Conservation (phyloP, 345 rosid species). For the Kandelia obovata region DNA sequence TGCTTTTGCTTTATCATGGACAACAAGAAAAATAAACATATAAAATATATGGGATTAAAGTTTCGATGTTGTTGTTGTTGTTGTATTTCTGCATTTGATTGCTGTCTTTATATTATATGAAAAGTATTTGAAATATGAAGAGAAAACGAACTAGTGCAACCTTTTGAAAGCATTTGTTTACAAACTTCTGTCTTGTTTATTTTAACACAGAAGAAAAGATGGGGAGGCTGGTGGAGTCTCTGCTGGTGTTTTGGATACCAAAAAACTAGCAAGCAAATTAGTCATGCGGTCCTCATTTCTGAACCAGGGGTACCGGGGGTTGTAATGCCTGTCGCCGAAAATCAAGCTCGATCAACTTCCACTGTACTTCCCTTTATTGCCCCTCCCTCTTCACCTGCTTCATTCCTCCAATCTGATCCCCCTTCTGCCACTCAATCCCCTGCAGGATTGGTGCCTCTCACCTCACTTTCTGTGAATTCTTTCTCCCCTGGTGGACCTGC, state of each 20-base stretch:
- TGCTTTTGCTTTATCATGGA: no score
- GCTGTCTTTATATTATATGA: no score
- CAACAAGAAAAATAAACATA: no score
- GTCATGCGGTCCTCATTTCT: constrained; percentile 77
- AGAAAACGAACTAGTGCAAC: background rate
- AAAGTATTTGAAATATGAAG: no score
- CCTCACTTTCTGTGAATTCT: constrained; percentile 45
- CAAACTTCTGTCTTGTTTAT: constrained; percentile 5
- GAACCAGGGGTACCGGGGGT: constrained; percentile 48
- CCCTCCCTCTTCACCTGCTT: constrained; percentile 95
- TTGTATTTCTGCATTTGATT: no score
- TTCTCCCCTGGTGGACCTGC: constrained; percentile 66
- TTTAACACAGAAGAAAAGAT: constrained; percentile 65
- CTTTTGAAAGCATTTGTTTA: constrained; percentile 4
- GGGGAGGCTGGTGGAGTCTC: constrained; percentile 82
- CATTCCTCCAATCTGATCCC: constrained; percentile 83
- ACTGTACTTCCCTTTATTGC: constrained; percentile 70
- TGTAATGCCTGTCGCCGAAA: constrained; percentile 36
- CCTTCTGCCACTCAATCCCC: constrained; percentile 80
- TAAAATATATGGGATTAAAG: no score
- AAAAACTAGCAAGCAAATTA: constrained; percentile 67
- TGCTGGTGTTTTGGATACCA: constrained; percentile 79
- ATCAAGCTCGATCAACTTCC: constrained; percentile 44
- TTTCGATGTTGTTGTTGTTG: no score
- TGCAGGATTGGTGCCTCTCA: constrained; percentile 53